A percentile compares a stretch with the other conserved stretches of the same genome.
Evolutionary conservation across 2,329 filamentous ascomycete species (phyloP).

Genomic region (Xylariaceae sp.): DNA sequence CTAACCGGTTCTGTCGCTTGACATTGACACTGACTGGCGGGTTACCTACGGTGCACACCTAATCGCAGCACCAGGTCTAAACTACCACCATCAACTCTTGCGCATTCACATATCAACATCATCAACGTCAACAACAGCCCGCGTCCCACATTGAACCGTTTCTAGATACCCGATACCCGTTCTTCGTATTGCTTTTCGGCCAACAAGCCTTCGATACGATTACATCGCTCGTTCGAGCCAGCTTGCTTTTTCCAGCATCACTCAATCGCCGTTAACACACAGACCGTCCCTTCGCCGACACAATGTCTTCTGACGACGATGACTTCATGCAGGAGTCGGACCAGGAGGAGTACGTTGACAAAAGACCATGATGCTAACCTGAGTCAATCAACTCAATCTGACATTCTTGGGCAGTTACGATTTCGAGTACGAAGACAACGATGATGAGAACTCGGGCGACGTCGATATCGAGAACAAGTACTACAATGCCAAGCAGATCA

Average conservation of each 20-base stretch:
- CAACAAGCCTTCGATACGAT: neutral
- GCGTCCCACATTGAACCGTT: neutral
- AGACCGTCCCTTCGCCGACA: conserved; percentile 24
- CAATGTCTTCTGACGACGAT: conserved; percentile 80
- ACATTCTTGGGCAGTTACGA: conserved; percentile 60
- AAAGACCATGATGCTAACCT: too few relatives aligned
- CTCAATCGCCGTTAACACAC: neutral
- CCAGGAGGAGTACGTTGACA: conserved; percentile 63
- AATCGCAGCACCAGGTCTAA: neutral
- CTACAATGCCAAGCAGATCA: conserved; percentile 98
- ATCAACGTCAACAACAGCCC: neutral
- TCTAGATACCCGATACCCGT: neutral
- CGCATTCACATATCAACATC: neutral
- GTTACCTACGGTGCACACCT: neutral
- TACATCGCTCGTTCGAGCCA: neutral
- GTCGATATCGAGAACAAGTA: conserved; percentile 99
- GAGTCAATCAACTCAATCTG: neutral
- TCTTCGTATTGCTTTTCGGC: neutral
- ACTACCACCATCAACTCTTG: neutral
- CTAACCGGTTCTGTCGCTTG: conserved; percentile 9
- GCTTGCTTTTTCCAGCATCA: neutral
- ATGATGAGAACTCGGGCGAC: conserved; percentile 81
- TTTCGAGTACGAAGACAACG: conserved; percentile 93
- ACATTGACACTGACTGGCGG: neutral
- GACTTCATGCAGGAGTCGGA: conserved; percentile 94